Evolutionary conservation across 2,329 filamentous ascomycete genomes (phyloP).

Genomic region (Fusarium palustre): DNA sequence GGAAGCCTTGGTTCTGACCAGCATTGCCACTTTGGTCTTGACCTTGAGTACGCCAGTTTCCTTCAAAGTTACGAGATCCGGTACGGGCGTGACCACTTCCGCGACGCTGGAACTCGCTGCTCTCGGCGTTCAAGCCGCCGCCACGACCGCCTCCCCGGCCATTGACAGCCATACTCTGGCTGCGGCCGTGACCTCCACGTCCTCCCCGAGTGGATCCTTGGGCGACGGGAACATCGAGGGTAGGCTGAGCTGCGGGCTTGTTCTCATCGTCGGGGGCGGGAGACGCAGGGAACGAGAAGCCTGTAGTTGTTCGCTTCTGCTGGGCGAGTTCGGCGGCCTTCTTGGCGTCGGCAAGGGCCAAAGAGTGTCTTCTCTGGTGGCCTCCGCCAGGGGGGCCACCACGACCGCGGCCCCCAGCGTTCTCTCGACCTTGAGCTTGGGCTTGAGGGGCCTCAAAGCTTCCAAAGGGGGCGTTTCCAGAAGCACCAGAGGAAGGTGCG

Average conservation of each 20-base stretch:
- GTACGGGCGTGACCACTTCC: conserved; percentile 85
- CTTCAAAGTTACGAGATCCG: conserved; percentile 93
- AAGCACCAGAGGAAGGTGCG: conserved; percentile 90
- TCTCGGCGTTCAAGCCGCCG: conserved; percentile 65
- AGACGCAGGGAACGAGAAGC: conserved; percentile 89
- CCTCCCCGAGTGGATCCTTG: conserved; percentile 63
- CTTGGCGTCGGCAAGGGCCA: conserved; percentile 94
- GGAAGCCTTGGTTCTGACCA: conserved; percentile 78
- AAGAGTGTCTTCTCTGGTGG: conserved; percentile 92
- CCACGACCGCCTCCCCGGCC: conserved; percentile 77
- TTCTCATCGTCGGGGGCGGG: conserved; percentile 67
- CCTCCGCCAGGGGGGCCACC: conserved; percentile 75
- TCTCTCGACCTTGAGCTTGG: conserved; percentile 52
- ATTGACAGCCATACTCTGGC: conserved; percentile 90
- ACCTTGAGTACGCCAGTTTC: conserved; percentile 92
- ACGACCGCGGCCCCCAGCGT: conserved; percentile 70
- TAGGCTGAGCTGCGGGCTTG: conserved; percentile 50
- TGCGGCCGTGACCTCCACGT: conserved; percentile 75
- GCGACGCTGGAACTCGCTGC: conserved; percentile 77
- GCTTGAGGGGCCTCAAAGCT: conserved; percentile 75
- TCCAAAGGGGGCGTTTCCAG: conserved; percentile 76
- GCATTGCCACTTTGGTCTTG: conserved; percentile 64
- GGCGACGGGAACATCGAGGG: conserved; percentile 52
- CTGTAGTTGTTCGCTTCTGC: conserved; percentile 93
- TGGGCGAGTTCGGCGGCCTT: conserved; percentile 97